Percentiles rank a stretch among this genome's conserved stretches.
Evolutionary conservation across 2,329 filamentous ascomycete genomes (phyloP).

Genomic region (Fusarium pseudograminearum): DNA sequence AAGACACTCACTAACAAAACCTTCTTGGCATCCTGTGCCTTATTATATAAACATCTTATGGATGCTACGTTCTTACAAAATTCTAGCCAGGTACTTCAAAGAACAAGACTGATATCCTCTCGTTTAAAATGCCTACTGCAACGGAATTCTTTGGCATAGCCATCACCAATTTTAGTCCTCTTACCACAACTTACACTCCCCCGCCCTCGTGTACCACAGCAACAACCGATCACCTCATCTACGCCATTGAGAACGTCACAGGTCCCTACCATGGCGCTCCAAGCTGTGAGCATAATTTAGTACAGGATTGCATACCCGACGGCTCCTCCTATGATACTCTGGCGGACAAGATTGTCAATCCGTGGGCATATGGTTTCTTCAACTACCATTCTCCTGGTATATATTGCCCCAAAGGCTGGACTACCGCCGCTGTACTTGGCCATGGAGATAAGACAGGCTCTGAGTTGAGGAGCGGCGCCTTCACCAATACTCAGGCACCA

Average conservation of each 20-base stretch:
- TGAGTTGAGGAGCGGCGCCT: slow-evolving; percentile 14
- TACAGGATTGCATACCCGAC: slow-evolving; percentile 41
- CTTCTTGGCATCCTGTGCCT: not conserved
- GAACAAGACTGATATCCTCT: too few species aligned
- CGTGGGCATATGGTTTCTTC: slow-evolving; percentile 21
- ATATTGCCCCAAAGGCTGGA: slow-evolving; percentile 44
- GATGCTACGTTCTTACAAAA: not conserved
- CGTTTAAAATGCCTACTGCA: slow-evolving; percentile 42
- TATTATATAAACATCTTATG: not conserved
- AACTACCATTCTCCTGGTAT: slow-evolving; percentile 44
- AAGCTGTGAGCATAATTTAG: slow-evolving; percentile 8
- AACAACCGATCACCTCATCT: slow-evolving; percentile 15
- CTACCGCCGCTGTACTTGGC: slow-evolving; percentile 38
- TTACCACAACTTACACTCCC: slow-evolving; percentile 49
- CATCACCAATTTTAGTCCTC: slow-evolving; percentile 49
- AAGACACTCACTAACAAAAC: not conserved
- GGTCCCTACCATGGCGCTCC: slow-evolving; percentile 3
- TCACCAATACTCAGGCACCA: not conserved
- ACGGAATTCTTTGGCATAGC: slow-evolving; percentile 40
- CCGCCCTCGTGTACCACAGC: slow-evolving; percentile 40
- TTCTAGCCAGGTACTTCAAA: not conserved
- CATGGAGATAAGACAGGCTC: slow-evolving; percentile 8
- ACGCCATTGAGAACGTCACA: not conserved
- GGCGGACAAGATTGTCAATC: not conserved
- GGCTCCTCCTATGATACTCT: slow-evolving; percentile 33